Conservation (phyloP, 2,329 filamentous ascomycete genomes). For the Fusarium devonianum region DNA sequence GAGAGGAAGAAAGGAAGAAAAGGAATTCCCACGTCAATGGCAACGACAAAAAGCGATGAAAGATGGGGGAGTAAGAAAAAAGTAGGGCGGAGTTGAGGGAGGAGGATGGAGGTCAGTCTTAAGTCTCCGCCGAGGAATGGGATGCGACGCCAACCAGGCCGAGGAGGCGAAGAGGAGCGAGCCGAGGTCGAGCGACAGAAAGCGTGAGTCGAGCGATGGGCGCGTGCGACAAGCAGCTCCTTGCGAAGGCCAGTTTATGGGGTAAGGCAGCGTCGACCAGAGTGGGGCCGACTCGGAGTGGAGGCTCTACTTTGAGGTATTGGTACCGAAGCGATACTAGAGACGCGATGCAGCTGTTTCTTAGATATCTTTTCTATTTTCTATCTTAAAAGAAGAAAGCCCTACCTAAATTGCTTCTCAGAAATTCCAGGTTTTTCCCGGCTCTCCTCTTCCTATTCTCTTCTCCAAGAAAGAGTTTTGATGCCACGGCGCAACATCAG, state of each 20-base stretch:
- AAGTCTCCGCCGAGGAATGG: conserved; percentile 30
- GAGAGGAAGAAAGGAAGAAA: conserved; percentile 6
- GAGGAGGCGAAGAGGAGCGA: conserved; percentile 30
- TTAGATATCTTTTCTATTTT: no score
- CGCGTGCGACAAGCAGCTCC: conserved; percentile 15
- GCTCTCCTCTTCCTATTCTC: neutral
- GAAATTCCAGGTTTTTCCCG: neutral
- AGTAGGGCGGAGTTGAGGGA: no score
- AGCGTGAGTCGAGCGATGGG: conserved; percentile 16
- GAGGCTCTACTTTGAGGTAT: neutral
- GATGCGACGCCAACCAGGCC: conserved; percentile 40
- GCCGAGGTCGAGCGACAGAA: conserved; percentile 35
- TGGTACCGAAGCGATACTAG: no score
- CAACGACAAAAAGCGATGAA: conserved; percentile 21
- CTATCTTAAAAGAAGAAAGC: no score
- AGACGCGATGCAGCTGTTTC: no score
- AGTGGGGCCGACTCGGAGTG: conserved; percentile 4
- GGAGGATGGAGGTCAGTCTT: conserved; percentile 34
- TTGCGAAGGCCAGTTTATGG: conserved; percentile 4
- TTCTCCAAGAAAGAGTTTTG: neutral
- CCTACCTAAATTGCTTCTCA: no score
- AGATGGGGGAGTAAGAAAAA: conserved; percentile 20
- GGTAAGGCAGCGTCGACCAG: conserved; percentile 6
- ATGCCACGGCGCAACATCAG: conserved; percentile 4
- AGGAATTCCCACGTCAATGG: conserved; percentile 27